Evolutionary conservation across 1,284 basidiomycete genomes (phyloP).

Genomic region (Thelephora terrestris): DNA sequence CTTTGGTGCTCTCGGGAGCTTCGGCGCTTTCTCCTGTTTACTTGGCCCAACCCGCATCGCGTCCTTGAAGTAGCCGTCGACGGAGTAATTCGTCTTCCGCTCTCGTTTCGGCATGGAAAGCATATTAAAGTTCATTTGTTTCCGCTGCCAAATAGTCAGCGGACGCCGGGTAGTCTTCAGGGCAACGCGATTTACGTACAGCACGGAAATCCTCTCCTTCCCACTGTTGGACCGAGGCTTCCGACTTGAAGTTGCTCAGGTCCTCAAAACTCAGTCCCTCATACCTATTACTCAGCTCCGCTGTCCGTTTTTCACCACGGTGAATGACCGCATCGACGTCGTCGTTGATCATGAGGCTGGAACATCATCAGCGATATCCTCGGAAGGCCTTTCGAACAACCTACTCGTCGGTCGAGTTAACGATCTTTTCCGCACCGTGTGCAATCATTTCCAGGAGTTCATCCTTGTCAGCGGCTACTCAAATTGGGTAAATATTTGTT

Average conservation of each 20-base stretch:
- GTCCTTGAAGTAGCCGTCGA: constrained; percentile 92
- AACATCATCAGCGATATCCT: constrained; percentile 1
- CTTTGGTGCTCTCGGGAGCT: constrained; percentile 82
- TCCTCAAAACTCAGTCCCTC: constrained; percentile 91
- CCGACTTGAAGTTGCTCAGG: constrained; percentile 93
- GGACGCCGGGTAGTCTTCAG: constrained; percentile 7
- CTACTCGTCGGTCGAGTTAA: constrained; percentile 64
- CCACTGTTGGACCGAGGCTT: constrained; percentile 86
- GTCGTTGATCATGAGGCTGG: constrained; percentile 73
- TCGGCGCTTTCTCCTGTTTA: constrained; percentile 78
- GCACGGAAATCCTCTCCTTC: constrained; percentile 91
- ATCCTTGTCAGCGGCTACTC: constrained; percentile 82
- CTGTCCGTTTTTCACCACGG: constrained; percentile 86
- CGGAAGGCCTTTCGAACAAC: constrained; percentile 22
- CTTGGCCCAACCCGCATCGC: constrained; percentile 72
- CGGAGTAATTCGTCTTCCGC: constrained; percentile 92
- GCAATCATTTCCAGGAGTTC: constrained; percentile 98
- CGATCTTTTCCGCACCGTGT: constrained; percentile 96
- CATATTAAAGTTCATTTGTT: constrained; percentile 68
- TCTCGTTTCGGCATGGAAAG: constrained; percentile 94
- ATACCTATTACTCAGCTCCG: constrained; percentile 87
- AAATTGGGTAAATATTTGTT: not conserved
- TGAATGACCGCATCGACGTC: constrained; percentile 94
- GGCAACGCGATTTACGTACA: constrained; percentile 27
- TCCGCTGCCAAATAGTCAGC: constrained; percentile 35